A percentile compares a stretch with the other conserved stretches of the same genome.
Conservation (phyloP, 306 rosid species). For the Oemleria cerasiformis region DNA sequence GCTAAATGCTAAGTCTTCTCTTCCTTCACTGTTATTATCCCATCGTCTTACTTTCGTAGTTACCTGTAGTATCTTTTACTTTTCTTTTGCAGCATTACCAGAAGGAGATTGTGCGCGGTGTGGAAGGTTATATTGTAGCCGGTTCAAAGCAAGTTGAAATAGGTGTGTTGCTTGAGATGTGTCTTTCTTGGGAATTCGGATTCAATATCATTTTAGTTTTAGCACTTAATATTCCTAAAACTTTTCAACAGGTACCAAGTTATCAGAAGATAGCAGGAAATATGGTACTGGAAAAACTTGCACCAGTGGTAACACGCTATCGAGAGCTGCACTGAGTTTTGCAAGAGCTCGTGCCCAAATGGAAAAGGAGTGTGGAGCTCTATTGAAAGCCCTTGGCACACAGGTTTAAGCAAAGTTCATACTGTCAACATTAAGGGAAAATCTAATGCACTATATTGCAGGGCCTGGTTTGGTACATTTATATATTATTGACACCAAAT, state of each 20-base stretch:
- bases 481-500: neutral
- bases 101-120: slow-evolving; percentile 87
- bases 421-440: neutral
- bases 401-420: slow-evolving; percentile 47
- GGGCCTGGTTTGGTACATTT: neutral
- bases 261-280: slow-evolving; percentile 93
- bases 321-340: slow-evolving; percentile 62
- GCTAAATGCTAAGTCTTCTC: slow-evolving; percentile 21
- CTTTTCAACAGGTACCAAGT: slow-evolving; percentile 65
- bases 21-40: slow-evolving; percentile 15
- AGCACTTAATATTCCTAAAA: neutral
- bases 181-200: slow-evolving; percentile 18
- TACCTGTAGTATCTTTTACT: slow-evolving; percentile 6
- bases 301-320: slow-evolving; percentile 69
- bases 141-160: slow-evolving; percentile 88
- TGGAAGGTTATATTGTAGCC: slow-evolving; percentile 79
- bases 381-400: slow-evolving; percentile 75
- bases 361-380: slow-evolving; percentile 80
- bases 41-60: neutral
- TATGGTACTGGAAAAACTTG: slow-evolving; percentile 82
- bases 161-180: slow-evolving; percentile 37
- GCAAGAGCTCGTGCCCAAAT: slow-evolving; percentile 79
- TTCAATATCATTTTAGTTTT: slow-evolving; percentile 11
- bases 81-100: slow-evolving; percentile 61
- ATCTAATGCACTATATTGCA: slow-evolving; percentile 6